A percentile compares a stretch with the other conserved stretches of the same genome.
Conservation (phyloP, 208 protist species). For the Tritrichomonas foetus region DNA sequence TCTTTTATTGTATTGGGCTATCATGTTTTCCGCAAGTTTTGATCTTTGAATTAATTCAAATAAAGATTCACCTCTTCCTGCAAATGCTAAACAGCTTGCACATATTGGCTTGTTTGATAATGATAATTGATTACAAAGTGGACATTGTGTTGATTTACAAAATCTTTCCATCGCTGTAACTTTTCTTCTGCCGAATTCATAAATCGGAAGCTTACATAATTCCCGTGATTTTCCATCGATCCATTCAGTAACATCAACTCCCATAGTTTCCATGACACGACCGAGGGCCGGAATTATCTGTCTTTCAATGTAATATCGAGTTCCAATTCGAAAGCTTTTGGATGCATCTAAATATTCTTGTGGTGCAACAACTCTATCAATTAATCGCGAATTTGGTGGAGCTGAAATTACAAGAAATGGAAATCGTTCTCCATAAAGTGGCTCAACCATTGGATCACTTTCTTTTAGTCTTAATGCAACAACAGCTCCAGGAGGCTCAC, state of each 20-base stretch:
- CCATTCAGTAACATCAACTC: neutral
- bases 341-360: neutral
- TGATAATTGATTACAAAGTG: neutral
- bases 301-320: neutral
- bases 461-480: neutral
- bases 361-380: neutral
- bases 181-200: neutral
- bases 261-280: conserved; percentile 1
- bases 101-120: neutral
- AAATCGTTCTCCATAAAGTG: neutral
- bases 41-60: conserved; percentile 2
- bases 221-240: neutral
- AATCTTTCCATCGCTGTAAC: neutral
- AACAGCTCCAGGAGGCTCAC: neutral
- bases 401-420: neutral
- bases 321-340: neutral
- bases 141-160: neutral
- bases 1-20: neutral
- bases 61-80: neutral
- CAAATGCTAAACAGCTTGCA: neutral
- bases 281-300: neutral
- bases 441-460: neutral
- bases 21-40: neutral
- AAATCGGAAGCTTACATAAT: neutral
- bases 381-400: neutral